phyloP scores from a whole-genome alignment of 257 asterid species.

The Plantago elongata region DNA sequence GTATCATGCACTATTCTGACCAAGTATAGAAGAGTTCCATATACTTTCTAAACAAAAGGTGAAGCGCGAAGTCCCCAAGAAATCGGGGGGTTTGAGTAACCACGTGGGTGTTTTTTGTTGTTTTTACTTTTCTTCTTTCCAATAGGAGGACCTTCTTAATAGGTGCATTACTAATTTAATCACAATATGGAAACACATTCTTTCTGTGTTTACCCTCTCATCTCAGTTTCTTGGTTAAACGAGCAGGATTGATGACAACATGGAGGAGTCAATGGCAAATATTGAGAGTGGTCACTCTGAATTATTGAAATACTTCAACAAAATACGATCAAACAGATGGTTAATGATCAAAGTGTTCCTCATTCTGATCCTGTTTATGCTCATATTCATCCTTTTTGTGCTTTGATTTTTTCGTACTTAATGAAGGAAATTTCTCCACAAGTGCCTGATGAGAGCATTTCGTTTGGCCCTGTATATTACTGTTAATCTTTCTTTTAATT shows the following conservation, averaged over 20 bases:
- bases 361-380: conserved; percentile 53
- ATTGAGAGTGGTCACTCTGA: conserved; percentile 79
- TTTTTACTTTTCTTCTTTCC: too few relatives aligned
- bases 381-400: conserved; percentile 59
- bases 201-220: neutral
- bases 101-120: too few relatives aligned
- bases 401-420: conserved; percentile 31
- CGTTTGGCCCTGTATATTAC: too few relatives aligned
- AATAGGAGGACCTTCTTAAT: too few relatives aligned
- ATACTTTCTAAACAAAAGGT: too few relatives aligned
- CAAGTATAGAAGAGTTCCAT: too few relatives aligned
- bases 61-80: too few relatives aligned
- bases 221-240: conserved; percentile 7
- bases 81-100: too few relatives aligned
- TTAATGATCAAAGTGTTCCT: conserved; percentile 73
- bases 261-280: conserved; percentile 69
- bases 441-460: too few relatives aligned
- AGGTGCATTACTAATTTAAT: neutral
- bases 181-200: neutral
- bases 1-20: too few relatives aligned
- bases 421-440: too few relatives aligned
- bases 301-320: conserved; percentile 59
- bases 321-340: conserved; percentile 75
- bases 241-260: conserved; percentile 82
- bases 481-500: too few relatives aligned